phyloP scores from a whole-genome alignment of 2,329 filamentous ascomycete genomes.

The Amauroascus verrucosus region DNA sequence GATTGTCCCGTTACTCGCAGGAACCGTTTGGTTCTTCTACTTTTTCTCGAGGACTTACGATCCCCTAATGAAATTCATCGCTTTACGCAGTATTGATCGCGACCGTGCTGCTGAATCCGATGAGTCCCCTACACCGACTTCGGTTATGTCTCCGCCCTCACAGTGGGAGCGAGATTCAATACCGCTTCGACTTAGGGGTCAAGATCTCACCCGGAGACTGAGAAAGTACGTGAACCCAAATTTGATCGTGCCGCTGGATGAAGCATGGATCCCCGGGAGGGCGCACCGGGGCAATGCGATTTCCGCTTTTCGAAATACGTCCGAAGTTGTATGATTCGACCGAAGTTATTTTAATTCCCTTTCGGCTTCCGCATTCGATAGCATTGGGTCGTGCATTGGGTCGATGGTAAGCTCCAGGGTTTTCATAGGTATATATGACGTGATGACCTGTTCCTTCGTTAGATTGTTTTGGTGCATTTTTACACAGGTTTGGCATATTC shows the following conservation, averaged over 20 bases:
- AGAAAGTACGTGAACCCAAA: conserved; percentile 41
- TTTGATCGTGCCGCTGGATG: conserved; percentile 35
- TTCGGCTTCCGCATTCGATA: background rate
- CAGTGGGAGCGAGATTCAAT: conserved; percentile 37
- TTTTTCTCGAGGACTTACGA: conserved; percentile 73
- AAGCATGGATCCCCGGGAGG: conserved; percentile 35
- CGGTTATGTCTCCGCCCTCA: conserved; percentile 33
- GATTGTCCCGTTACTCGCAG: conserved; percentile 63
- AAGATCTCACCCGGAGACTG: conserved; percentile 31
- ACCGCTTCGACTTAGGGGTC: conserved; percentile 32
- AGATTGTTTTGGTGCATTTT: background rate
- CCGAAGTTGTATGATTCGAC: background rate
- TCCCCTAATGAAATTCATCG: conserved; percentile 85
- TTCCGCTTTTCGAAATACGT: background rate
- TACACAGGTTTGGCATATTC: background rate
- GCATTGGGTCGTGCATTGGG: background rate
- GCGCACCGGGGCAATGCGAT: conserved; percentile 1
- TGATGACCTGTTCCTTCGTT: background rate
- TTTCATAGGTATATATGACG: background rate
- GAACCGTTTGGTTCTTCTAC: conserved; percentile 81
- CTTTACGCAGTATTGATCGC: conserved; percentile 69
- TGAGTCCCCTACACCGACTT: conserved; percentile 29
- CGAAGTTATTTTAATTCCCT: background rate
- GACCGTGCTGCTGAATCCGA: conserved; percentile 33
- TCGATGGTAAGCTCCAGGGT: background rate